These are phyloP conservation scores for Penicillium sp. DNA, from an alignment of 2,329 filamentous ascomycete species.

Conservation along the genomic window DNA sequence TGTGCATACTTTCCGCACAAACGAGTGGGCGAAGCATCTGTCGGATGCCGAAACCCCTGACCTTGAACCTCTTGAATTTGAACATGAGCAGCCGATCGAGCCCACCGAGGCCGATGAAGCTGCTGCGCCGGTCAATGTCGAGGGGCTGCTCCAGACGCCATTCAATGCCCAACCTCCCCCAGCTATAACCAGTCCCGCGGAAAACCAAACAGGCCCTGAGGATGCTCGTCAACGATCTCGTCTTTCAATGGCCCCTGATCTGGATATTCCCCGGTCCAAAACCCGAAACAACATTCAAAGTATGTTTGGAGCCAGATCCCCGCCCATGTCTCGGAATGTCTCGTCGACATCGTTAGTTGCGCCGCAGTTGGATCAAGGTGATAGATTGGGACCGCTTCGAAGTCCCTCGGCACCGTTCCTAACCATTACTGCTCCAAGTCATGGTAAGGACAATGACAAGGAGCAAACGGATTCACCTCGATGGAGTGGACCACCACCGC, in stretches of 20 bases:
- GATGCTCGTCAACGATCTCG: conserved; percentile 21
- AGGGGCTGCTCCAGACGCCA: conserved; percentile 68
- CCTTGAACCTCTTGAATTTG: conserved; percentile 46
- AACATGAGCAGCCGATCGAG: conserved; percentile 40
- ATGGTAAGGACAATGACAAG: conserved; percentile 3
- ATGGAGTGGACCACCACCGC: conserved; percentile 45
- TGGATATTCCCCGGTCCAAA: conserved; percentile 13
- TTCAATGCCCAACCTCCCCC: conserved; percentile 54
- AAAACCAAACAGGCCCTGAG: conserved; percentile 14
- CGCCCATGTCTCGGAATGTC: conserved; percentile 12
- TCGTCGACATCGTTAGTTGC: conserved; percentile 17
- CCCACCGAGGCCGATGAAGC: conserved; percentile 49
- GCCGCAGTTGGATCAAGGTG: conserved; percentile 1
- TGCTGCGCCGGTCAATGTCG: conserved; percentile 65
- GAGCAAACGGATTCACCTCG: conserved; percentile 24
- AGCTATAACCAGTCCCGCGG: conserved; percentile 27
- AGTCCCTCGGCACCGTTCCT: conserved; percentile 30
- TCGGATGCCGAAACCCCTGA: conserved; percentile 74
- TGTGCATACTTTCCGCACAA: conserved; percentile 82
- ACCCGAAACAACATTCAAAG: conserved; percentile 10
- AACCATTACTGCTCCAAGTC: conserved; percentile 16
- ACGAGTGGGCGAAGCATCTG: conserved; percentile 95
- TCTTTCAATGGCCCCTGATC: conserved; percentile 9
- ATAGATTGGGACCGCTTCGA: conserved; percentile 7
- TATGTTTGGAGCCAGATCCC: conserved; percentile 7